Base-by-base conservation (phyloP, 768 basidiomycete species). In the Mycena latifolia region DNA sequence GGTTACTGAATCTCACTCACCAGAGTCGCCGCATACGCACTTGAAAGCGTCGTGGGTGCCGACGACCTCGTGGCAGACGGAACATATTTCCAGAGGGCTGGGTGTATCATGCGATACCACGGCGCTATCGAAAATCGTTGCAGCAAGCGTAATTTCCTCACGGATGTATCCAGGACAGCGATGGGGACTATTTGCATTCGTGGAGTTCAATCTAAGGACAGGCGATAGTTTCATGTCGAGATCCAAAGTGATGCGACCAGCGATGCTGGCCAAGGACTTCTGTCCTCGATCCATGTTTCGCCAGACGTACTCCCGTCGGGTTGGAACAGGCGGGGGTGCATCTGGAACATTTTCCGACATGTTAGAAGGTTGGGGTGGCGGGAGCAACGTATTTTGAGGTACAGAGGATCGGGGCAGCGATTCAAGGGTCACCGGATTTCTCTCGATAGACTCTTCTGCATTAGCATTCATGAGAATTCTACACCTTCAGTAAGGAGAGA, bases 371-470 rank as follows among this genome's bases (percentile, higher is more conserved):
- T 10, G 3, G 10, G 37, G 3, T 3, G 7, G 9, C 37, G 15
- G 37, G 3, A 37, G 14, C 15, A 17, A 37, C 3, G 37, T 3
- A 3, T 37, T 15, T 10, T 17, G 41, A 29, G 18, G 20, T 7
- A 45, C 11, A 17, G 28, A 33, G 8, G 43, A 11, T 33, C 28
- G 12, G 15, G 14, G 27, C 27, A 1, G 18, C 9, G 15, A 11
- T 8, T 43, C 39, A 15, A 11, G 31, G 11, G 46, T 25, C 25
- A 10, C 61, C 35, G 61, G 43, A 10, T 46, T 18, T 25, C 61
- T 45, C 5, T 62, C 61, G 1, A 62, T 62, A 5, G 24, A 15
- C 25, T 63, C 62, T 10, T 56, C 62, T 63, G 15, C 12, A n/a
- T n/a, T n/a, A n/a, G n/a, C n/a, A n/a, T n/a, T n/a, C n/a, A n/a